Percentiles rank a stretch among this genome's conserved stretches.
Evolutionary conservation across 2,329 filamentous ascomycete species (phyloP).

Genomic region (Trichoderma gracile): DNA sequence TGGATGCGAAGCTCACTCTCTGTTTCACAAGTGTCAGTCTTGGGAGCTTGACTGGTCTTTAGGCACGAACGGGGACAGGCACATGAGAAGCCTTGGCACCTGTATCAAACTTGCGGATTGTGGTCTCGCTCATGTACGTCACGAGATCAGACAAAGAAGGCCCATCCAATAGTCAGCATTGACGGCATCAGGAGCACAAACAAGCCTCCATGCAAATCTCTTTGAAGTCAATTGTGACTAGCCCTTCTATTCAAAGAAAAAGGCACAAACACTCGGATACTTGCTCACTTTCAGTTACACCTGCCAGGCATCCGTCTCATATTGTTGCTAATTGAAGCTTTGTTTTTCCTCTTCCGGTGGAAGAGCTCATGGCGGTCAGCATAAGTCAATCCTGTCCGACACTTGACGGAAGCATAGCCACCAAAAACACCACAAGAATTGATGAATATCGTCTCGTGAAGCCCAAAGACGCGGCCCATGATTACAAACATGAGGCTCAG

Average conservation of each 20-base stretch:
- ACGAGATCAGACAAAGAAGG: neutral
- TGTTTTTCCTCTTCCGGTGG: neutral
- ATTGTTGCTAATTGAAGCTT: neutral
- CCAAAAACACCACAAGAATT: neutral
- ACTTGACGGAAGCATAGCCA: neutral
- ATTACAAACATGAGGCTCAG: neutral
- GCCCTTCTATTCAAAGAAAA: neutral
- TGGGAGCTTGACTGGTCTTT: too few relatives aligned
- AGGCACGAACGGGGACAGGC: too few relatives aligned
- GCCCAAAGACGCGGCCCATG: neutral
- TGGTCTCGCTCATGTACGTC: neutral
- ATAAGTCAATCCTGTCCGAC: neutral
- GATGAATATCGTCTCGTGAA: constrained; percentile 1
- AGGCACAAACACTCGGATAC: neutral
- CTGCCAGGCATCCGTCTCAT: neutral
- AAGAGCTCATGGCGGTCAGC: neutral
- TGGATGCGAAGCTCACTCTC: too few relatives aligned
- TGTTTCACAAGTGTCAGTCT: too few relatives aligned
- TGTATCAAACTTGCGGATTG: neutral
- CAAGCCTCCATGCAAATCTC: neutral
- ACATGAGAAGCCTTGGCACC: too few relatives aligned
- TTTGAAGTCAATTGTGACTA: neutral
- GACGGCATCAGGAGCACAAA: neutral
- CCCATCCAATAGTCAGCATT: neutral
- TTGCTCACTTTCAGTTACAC: neutral